Percentiles rank a stretch among this genome's conserved stretches.
Evolutionary conservation across 192 early-diverging fungal species (phyloP).

Genomic region (Coemansia sp.): DNA sequence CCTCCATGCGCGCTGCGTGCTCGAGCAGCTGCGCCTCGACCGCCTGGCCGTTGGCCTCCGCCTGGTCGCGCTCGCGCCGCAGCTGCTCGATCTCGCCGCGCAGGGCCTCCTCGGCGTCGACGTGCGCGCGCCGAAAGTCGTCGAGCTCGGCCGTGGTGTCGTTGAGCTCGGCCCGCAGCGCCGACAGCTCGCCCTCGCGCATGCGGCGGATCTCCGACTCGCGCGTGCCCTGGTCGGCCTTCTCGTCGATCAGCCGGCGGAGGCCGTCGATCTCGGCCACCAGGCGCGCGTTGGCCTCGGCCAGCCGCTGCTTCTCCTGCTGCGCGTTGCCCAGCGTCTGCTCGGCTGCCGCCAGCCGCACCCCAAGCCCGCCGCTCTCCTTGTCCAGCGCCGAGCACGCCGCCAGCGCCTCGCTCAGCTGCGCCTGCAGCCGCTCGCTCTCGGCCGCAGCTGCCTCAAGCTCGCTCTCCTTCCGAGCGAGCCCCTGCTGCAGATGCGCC

Average conservation of each 20-base stretch:
- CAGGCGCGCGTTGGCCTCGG: constrained; percentile 45
- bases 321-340: constrained; percentile 38
- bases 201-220: constrained; percentile 62
- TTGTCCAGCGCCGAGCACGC: constrained; percentile 61
- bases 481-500: too few species aligned
- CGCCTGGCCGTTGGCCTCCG: constrained; percentile 24
- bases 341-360: constrained; percentile 65
- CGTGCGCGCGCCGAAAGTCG: constrained; percentile 56
- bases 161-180: constrained; percentile 59
- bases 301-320: constrained; percentile 47
- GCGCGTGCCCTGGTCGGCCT: constrained; percentile 64
- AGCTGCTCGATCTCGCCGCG: constrained; percentile 58
- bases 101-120: constrained; percentile 54
- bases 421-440: constrained; percentile 18
- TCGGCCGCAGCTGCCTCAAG: constrained; percentile 5
- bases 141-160: constrained; percentile 58
- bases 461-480: not conserved
- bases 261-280: constrained; percentile 61
- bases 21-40: constrained; percentile 44
- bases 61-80: constrained; percentile 52
- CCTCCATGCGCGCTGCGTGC: constrained; percentile 41
- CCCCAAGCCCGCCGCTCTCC: constrained; percentile 59
- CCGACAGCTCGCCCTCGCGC: constrained; percentile 63
- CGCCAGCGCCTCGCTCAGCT: constrained; percentile 18
- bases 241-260: constrained; percentile 60